A percentile compares a stretch with the other conserved stretches of the same genome.
These are phyloP conservation scores for Liriodendron chinense DNA, from an alignment of 164 flowering plant species.

Conservation along the genomic window DNA sequence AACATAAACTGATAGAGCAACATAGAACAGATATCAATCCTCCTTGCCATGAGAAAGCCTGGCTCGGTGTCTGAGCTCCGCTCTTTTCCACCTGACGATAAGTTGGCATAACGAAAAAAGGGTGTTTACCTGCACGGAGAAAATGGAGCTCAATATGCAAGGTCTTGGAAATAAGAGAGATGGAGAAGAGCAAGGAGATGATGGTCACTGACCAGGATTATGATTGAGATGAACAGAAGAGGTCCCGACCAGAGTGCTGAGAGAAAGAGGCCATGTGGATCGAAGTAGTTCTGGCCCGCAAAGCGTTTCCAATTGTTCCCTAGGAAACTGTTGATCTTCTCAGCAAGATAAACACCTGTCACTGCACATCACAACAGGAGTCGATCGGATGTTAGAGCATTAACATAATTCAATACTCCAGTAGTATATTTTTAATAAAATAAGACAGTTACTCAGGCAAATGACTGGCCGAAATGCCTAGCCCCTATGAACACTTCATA, in stretches of 20 bases:
- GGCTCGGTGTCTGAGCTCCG: conserved; percentile 85
- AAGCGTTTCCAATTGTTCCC: conserved; percentile 75
- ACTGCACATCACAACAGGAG: conserved; percentile 39
- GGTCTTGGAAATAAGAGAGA: neutral
- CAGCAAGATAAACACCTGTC: conserved; percentile 87
- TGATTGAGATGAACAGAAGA: conserved; percentile 62
- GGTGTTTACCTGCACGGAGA: conserved; percentile 62
- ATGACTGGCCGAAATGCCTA: neutral
- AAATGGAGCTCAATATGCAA: neutral
- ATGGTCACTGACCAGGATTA: conserved; percentile 67
- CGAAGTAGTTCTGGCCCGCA: conserved; percentile 87
- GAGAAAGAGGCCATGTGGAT: conserved; percentile 68
- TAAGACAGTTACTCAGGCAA: neutral
- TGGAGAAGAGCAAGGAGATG: neutral
- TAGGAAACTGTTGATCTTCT: conserved; percentile 59
- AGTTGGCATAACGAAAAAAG: conserved; percentile 65
- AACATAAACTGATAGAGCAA: neutral
- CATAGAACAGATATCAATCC: conserved; percentile 30
- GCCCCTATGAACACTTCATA: neutral
- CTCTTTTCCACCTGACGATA: conserved; percentile 82
- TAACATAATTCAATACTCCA: neutral
- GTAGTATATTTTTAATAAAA: neutral
- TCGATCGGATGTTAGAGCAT: conserved; percentile 5
- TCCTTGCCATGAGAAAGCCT: conserved; percentile 59
- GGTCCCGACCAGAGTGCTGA: conserved; percentile 97